Evolutionary conservation across 2,329 filamentous ascomycete genomes (phyloP).

Genomic region (Plectosphaerella sp.): DNA sequence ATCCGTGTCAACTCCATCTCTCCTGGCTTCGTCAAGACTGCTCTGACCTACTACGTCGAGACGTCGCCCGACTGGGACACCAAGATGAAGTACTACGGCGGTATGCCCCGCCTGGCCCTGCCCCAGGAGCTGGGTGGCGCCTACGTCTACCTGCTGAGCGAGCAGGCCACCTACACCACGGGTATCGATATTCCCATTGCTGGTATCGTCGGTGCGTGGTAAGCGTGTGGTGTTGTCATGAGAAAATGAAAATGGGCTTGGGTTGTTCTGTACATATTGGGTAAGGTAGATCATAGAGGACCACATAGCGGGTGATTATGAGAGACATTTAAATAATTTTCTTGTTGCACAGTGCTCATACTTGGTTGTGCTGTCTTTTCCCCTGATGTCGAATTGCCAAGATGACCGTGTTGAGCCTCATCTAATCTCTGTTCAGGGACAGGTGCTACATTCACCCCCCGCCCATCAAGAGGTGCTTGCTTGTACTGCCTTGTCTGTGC

Average conservation of each 20-base stretch:
- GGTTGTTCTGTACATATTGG: background rate
- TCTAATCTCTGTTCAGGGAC: no score
- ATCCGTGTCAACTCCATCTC: slow-evolving; percentile 43
- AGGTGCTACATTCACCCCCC: no score
- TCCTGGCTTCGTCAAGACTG: slow-evolving; percentile 37
- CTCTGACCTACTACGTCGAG: slow-evolving; percentile 45
- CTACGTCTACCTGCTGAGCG: slow-evolving; percentile 50
- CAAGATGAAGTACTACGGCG: slow-evolving; percentile 54
- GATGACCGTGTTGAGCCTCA: no score
- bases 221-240: background rate
- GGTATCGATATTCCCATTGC: slow-evolving; percentile 43
- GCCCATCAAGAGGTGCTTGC: no score
- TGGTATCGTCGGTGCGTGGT: slow-evolving; percentile 23
- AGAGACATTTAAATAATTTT: no score
- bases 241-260: background rate
- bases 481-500: no score
- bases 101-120: slow-evolving; percentile 49
- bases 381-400: no score
- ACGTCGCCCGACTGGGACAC: slow-evolving; percentile 49
- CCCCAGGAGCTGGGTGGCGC: slow-evolving; percentile 51
- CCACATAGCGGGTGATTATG: no score
- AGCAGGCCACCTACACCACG: slow-evolving; percentile 44
- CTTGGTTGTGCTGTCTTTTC: no score
- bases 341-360: no score
- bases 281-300: background rate